Conservation (phyloP, 495 filamentous ascomycete genomes). For the Penicillium soppii region DNA sequence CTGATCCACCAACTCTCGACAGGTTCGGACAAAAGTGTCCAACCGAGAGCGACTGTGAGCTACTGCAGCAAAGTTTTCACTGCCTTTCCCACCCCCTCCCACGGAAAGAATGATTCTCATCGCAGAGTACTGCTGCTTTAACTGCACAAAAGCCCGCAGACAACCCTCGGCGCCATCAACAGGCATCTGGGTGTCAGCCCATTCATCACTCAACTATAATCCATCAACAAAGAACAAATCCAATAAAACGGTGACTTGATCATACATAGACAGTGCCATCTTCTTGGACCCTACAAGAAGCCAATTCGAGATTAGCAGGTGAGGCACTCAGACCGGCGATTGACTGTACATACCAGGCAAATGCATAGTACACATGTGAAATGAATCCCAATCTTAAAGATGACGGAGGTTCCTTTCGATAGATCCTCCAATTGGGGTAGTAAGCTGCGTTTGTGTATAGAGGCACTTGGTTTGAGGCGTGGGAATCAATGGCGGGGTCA, state of each 20-base stretch:
- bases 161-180: conserved; percentile 79
- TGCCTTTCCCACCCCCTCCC: conserved; percentile 77
- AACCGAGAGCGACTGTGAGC: conserved; percentile 59
- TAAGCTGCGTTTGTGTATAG: conserved; percentile 73
- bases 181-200: conserved; percentile 75
- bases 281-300: conserved; percentile 60
- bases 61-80: conserved; percentile 73
- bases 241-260: conserved; percentile 5
- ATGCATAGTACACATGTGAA: conserved; percentile 87
- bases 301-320: conserved; percentile 30
- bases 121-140: conserved; percentile 74
- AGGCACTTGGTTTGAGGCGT: conserved; percentile 38
- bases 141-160: conserved; percentile 67
- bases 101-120: conserved; percentile 83
- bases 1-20: conserved; percentile 66
- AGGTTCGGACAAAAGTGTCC: conserved; percentile 73
- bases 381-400: conserved; percentile 67
- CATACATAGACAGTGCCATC: conserved; percentile 81
- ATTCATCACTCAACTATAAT: conserved; percentile 78
- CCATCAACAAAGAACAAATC: conserved; percentile 19
- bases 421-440: conserved; percentile 84
- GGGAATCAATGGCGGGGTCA: conserved; percentile 25
- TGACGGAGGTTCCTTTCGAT: conserved; percentile 74
- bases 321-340: conserved; percentile 25
- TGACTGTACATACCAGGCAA: conserved; percentile 59